Evolutionary conservation across 78 protist species (phyloP), one percentile per base, ranked within the genome.

Genomic region (slime mould (Dictyostelium discoideum)): DNA sequence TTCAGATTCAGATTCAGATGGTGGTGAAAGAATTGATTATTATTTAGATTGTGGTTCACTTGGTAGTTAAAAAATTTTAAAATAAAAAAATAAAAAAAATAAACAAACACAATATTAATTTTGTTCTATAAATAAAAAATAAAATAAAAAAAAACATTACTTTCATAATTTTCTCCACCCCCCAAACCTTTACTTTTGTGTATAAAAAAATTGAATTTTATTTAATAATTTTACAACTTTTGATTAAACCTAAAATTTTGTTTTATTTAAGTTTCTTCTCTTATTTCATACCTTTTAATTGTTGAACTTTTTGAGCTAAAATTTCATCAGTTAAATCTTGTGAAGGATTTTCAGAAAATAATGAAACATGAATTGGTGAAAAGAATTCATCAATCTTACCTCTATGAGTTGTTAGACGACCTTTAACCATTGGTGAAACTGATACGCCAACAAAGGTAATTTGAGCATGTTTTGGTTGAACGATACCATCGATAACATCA

Each of bases 21-120:
- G 84, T 69, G 46, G 40, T 11, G 85, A 86, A 26, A 48, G 92
- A 48, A 84, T 89, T 40, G 94, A 81, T 69, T 89, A 89, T 46
- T 89, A 65, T 81, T 26, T 81, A 20, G 87, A 81, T 37, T 84
- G 88, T 84, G 94, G 94, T 44, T 89, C 94, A 65, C 82, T 89
- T 65, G 94, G 94, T 2, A 80, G 87, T 67, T 89, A 89, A 42
- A 89, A 16, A 89, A 16, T 63, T 63, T 63, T 63, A 60, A 60
- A 60, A 60, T 20, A 2, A 20, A 60, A 48, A 48, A 48, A 10
- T 6, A 11, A 48, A 48, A 48, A 48, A 48, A 48, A 13, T 1
- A 48, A 48, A 48, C 2, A 48, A 48, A 48, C 16, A 48, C 4
- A 9, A 48, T 48, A 48, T 13, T 13, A 48, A 48, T 13, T 10